phyloP scores from a whole-genome alignment of 768 basidiomycete genomes.

The Mycena alexandri region DNA sequence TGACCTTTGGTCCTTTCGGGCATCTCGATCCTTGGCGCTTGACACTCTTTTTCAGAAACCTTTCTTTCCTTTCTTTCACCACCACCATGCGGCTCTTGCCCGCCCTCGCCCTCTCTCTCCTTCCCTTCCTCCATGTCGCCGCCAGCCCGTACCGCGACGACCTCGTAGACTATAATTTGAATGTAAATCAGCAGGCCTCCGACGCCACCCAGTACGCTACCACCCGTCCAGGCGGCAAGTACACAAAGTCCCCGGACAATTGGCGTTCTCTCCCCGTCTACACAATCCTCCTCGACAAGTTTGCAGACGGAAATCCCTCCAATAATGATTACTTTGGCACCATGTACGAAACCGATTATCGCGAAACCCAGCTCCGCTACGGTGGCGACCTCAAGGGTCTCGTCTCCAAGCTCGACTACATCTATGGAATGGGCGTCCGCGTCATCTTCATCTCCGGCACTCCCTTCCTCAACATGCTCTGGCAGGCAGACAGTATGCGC shows the following conservation, averaged over 20 bases:
- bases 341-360: conserved; percentile 84
- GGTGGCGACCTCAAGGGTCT: conserved; percentile 92
- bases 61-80: conserved; percentile 31
- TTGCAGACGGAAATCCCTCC: conserved; percentile 90
- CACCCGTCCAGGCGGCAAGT: conserved; percentile 70
- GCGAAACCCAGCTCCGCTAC: conserved; percentile 89
- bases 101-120: conserved; percentile 56
- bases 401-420: conserved; percentile 81
- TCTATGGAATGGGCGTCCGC: conserved; percentile 88
- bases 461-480: conserved; percentile 94
- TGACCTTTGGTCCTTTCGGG: neutral
- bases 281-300: conserved; percentile 91
- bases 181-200: conserved; percentile 79
- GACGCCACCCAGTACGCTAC: conserved; percentile 75
- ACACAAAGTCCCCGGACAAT: conserved; percentile 84
- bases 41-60: conserved; percentile 5
- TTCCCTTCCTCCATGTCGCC: conserved; percentile 51
- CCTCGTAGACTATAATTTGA: conserved; percentile 82
- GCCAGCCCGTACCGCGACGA: conserved; percentile 79
- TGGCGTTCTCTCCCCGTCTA: conserved; percentile 89
- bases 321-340: conserved; percentile 93
- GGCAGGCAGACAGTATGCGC: conserved; percentile 93
- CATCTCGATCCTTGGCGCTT: neutral
- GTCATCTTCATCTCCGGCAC: conserved; percentile 94
- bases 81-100: conserved; percentile 61